Conservation (phyloP, 768 basidiomycete species). For the Collybia sp. region DNA sequence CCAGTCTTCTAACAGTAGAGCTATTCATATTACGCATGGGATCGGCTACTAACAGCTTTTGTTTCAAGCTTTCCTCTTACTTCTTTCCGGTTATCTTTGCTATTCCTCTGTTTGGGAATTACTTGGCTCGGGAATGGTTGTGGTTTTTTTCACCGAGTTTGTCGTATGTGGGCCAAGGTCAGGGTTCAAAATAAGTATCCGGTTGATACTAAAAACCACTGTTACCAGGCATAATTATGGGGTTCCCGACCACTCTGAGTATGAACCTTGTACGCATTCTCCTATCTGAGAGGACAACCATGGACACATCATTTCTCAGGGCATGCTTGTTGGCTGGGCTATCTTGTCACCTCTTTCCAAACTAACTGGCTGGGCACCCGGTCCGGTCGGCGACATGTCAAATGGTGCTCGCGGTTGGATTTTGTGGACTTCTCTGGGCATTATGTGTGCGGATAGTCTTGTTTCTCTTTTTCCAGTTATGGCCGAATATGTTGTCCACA, state of each 20-base stretch:
- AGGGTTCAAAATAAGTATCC: conserved; percentile 4
- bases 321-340: conserved; percentile 97
- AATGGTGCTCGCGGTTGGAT: conserved; percentile 94
- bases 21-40: not conserved
- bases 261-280: conserved; percentile 75
- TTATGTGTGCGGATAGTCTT: conserved; percentile 92
- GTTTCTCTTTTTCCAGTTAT: conserved; percentile 80
- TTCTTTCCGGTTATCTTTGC: conserved; percentile 88
- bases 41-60: conserved; percentile 3
- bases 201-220: conserved; percentile 1
- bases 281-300: not conserved
- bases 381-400: conserved; percentile 82
- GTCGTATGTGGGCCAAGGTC: conserved; percentile 91
- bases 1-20: conserved; percentile 72
- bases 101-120: conserved; percentile 79
- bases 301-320: conserved; percentile 36
- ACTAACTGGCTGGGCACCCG: conserved; percentile 85
- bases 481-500: conserved; percentile 42
- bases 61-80: conserved; percentile 68
- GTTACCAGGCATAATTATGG: conserved; percentile 87
- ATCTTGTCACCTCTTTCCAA: conserved; percentile 88
- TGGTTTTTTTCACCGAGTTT: conserved; percentile 93
- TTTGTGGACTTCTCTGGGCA: conserved; percentile 92
- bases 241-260: conserved; percentile 87
- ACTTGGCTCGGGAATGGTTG: conserved; percentile 83